Conservation (phyloP, 2,329 filamentous ascomycete species). For the Cytospora leucostoma region DNA sequence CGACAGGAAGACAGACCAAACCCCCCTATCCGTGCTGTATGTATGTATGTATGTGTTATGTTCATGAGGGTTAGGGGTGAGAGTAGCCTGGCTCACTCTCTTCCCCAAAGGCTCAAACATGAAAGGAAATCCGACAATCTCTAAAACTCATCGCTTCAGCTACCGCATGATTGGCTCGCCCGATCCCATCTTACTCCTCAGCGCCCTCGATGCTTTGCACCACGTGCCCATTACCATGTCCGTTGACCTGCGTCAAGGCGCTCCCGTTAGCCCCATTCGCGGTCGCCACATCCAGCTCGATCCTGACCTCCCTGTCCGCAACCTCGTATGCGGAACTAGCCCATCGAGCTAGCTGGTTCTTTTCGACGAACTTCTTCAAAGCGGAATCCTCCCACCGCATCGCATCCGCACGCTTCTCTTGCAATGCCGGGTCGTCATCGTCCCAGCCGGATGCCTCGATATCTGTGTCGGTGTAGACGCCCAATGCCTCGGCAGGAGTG, state of each 20-base stretch:
- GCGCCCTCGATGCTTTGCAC: slow-evolving; percentile 15
- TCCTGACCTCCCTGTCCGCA: slow-evolving; percentile 34
- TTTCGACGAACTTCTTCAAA: slow-evolving; percentile 65
- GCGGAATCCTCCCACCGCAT: slow-evolving; percentile 71
- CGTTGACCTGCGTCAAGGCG: slow-evolving; percentile 16
- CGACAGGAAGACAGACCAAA: not conserved
- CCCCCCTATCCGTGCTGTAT: not conserved
- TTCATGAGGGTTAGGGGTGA: not conserved
- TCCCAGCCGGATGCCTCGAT: slow-evolving; percentile 56
- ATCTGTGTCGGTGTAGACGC: slow-evolving; percentile 62
- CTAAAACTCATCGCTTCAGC: not conserved
- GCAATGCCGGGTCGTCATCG: slow-evolving; percentile 62
- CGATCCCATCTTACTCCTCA: slow-evolving; percentile 23
- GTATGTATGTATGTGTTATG: not conserved
- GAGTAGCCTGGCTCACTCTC: not conserved
- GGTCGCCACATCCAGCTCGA: slow-evolving; percentile 11
- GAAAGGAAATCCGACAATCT: not conserved
- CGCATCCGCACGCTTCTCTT: slow-evolving; percentile 68
- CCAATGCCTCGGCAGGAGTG: slow-evolving; percentile 55
- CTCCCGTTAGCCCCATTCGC: slow-evolving; percentile 20
- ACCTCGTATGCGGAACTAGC: slow-evolving; percentile 42
- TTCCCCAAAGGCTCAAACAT: not conserved
- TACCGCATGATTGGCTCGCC: not conserved
- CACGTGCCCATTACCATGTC: slow-evolving; percentile 19
- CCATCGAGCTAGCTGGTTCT: slow-evolving; percentile 72